phyloP scores from a whole-genome alignment of 208 protist genomes.

The Strigomonas galati region DNA sequence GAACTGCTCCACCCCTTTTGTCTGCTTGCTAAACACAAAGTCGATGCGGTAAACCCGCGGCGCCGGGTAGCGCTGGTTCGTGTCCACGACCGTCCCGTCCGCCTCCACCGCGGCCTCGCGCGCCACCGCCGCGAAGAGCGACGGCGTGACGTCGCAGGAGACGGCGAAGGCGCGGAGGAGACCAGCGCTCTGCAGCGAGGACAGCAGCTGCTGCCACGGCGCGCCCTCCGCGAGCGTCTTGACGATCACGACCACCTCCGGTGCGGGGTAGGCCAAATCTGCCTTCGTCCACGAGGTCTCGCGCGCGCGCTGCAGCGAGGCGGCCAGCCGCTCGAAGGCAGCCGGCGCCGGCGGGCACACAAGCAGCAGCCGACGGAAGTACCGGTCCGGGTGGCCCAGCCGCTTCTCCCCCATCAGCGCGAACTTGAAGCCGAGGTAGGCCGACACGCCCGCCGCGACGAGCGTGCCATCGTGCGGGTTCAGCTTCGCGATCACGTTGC shows the following conservation, averaged over 20 bases:
- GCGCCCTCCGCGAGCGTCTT: neutral
- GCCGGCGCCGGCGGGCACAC: conserved; percentile 39
- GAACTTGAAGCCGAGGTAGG: conserved; percentile 63
- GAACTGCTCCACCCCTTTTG: conserved; percentile 70
- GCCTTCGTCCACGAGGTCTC: neutral
- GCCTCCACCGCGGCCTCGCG: conserved; percentile 25
- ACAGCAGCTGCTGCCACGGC: conserved; percentile 18
- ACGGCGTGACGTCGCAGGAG: conserved; percentile 32
- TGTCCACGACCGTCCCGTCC: conserved; percentile 52
- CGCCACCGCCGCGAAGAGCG: conserved; percentile 48
- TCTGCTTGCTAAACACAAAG: conserved; percentile 71
- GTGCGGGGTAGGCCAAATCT: conserved; percentile 1
- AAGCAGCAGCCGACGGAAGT: conserved; percentile 54
- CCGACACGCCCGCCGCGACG: conserved; percentile 65
- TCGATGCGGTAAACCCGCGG: conserved; percentile 75
- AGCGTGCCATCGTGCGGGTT: conserved; percentile 76
- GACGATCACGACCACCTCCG: conserved; percentile 5
- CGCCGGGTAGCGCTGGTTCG: conserved; percentile 30
- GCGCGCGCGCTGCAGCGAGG: conserved; percentile 17
- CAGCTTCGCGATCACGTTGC: conserved; percentile 57
- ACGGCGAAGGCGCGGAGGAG: neutral
- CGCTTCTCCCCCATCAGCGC: conserved; percentile 65
- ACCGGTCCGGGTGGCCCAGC: conserved; percentile 64
- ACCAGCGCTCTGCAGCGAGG: neutral
- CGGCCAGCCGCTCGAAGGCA: conserved; percentile 25